Conservation (phyloP, 805 yeast species). For the Wilhelminamyces savonicus region DNA sequence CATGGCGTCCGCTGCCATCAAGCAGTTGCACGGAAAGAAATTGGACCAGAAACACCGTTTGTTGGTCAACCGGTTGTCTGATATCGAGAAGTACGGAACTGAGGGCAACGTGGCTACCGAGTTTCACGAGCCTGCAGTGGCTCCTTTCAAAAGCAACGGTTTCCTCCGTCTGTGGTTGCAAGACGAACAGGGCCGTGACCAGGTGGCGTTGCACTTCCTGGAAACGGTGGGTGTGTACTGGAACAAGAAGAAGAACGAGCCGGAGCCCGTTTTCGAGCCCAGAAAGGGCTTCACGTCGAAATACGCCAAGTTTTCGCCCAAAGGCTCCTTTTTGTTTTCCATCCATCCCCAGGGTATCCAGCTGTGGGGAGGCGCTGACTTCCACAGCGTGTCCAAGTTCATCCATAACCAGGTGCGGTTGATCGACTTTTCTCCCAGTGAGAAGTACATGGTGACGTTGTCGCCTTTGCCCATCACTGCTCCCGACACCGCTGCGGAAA, state of each 20-base stretch:
- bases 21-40: conserved; percentile 78
- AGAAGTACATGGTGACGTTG: conserved; percentile 82
- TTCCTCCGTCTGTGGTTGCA: conserved; percentile 87
- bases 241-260: conserved; percentile 68
- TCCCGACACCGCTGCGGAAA: conserved; percentile 57
- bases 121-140: conserved; percentile 65
- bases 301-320: conserved; percentile 86
- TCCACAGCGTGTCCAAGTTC: conserved; percentile 68
- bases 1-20: conserved; percentile 73
- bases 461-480: conserved; percentile 77
- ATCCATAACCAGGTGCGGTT: conserved; percentile 86
- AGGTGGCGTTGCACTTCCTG: conserved; percentile 70
- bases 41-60: conserved; percentile 91
- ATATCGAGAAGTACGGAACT: conserved; percentile 71
- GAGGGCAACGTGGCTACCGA: conserved; percentile 56
- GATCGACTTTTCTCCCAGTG: conserved; percentile 89
- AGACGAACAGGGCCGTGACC: conserved; percentile 87
- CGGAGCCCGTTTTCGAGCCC: conserved; percentile 73
- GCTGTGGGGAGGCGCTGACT: conserved; percentile 89
- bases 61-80: conserved; percentile 74
- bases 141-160: conserved; percentile 70
- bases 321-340: conserved; percentile 82
- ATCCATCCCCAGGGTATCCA: conserved; percentile 93
- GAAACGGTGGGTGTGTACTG: conserved; percentile 82
- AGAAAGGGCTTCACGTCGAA: conserved; percentile 83